Percentiles rank a stretch among this genome's conserved stretches.
These are phyloP conservation scores for Echites panduratus DNA, from an alignment of 257 asterid genomes.

Conservation along the genomic window DNA sequence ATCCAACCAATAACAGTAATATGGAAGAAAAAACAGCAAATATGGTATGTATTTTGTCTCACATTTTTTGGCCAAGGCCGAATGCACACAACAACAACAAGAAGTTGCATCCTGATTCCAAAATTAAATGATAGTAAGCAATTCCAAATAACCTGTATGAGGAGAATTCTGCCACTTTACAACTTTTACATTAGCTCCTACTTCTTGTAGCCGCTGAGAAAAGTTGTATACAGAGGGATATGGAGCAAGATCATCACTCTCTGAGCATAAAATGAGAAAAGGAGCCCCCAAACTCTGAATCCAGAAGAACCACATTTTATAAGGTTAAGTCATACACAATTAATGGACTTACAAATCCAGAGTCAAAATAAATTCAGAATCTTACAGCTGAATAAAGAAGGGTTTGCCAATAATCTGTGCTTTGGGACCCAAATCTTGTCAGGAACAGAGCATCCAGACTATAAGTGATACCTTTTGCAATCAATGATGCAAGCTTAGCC, in stretches of 20 bases:
- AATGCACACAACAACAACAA: background rate
- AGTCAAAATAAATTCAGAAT: conserved; percentile 16
- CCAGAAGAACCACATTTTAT: background rate
- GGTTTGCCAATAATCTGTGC: conserved; percentile 71
- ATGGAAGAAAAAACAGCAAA: conserved; percentile 2
- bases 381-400: conserved; percentile 80
- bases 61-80: background rate
- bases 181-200: conserved; percentile 49
- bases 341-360: conserved; percentile 1
- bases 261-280: conserved; percentile 49
- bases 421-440: conserved; percentile 74
- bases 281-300: conserved; percentile 54
- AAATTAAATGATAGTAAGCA: conserved; percentile 2
- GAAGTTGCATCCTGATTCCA: background rate
- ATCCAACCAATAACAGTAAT: background rate
- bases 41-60: background rate
- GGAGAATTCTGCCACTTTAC: conserved; percentile 32
- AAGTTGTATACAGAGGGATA: conserved; percentile 32
- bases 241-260: conserved; percentile 45
- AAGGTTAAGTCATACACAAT: conserved; percentile 16
- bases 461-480: conserved; percentile 68
- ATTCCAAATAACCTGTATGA: conserved; percentile 40
- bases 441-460: conserved; percentile 84
- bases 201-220: conserved; percentile 40
- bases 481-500: conserved; percentile 53